These are phyloP conservation scores for Mollisia scopiformis DNA, from an alignment of 2,329 filamentous ascomycete genomes.

Conservation along the genomic window DNA sequence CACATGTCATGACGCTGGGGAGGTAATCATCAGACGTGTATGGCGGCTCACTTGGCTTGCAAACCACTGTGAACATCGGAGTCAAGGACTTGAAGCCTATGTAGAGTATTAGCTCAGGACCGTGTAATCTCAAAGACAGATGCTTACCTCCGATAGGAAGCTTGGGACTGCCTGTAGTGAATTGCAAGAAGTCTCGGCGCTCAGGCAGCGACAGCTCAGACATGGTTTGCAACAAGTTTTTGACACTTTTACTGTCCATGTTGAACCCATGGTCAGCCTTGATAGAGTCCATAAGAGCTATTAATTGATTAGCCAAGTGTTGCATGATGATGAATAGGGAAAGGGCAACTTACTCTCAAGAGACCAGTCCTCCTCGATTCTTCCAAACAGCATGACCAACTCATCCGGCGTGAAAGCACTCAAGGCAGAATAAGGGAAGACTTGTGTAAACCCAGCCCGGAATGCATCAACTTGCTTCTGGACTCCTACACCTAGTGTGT, in stretches of 20 bases:
- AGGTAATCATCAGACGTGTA: slow-evolving; percentile 95
- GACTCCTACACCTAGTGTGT: slow-evolving; percentile 88
- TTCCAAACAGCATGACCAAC: slow-evolving; percentile 91
- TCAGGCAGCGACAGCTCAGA: slow-evolving; percentile 76
- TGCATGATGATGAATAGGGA: background rate
- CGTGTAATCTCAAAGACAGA: background rate
- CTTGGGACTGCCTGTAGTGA: slow-evolving; percentile 97
- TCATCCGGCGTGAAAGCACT: slow-evolving; percentile 95
- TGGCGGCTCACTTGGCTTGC: slow-evolving; percentile 95
- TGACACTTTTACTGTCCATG: slow-evolving; percentile 95
- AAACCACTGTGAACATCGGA: slow-evolving; percentile 98
- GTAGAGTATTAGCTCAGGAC: slow-evolving; percentile 37
- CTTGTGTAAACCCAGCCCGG: slow-evolving; percentile 86
- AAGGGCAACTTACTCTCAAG: slow-evolving; percentile 77
- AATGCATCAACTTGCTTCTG: slow-evolving; percentile 90
- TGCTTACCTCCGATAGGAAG: slow-evolving; percentile 90
- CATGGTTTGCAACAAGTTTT: slow-evolving; percentile 92
- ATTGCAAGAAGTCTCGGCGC: slow-evolving; percentile 93
- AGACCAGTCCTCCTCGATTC: slow-evolving; percentile 94
- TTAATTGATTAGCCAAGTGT: slow-evolving; percentile 16
- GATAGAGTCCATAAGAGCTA: slow-evolving; percentile 95
- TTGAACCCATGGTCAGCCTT: slow-evolving; percentile 99
- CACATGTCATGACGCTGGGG: slow-evolving; percentile 99
- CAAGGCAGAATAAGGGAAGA: slow-evolving; percentile 92
- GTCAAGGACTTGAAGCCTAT: slow-evolving; percentile 94